Evolutionary conservation across 1,284 basidiomycete species (phyloP).

Genomic region (Puccinia novopanici): DNA sequence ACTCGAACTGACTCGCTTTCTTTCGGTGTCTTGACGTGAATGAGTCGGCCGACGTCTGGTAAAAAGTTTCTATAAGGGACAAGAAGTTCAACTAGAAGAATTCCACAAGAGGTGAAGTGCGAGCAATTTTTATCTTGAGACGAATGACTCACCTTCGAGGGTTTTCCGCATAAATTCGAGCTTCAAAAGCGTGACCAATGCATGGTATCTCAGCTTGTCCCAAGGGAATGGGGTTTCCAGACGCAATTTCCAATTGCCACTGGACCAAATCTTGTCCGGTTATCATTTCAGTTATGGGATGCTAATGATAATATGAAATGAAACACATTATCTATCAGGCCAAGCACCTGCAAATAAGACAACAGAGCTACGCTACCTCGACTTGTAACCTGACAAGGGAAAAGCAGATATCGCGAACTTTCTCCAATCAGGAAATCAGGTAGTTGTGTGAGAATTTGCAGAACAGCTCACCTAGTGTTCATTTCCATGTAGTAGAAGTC

Average conservation of each 20-base stretch:
- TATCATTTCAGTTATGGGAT: conserved; percentile 93
- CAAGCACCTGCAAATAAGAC: neutral
- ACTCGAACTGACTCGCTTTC: conserved; percentile 72
- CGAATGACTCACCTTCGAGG: conserved; percentile 67
- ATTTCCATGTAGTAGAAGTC: conserved; percentile 91
- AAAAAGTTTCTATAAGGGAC: conserved; percentile 68
- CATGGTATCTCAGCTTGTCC: conserved; percentile 75
- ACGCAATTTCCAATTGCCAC: conserved; percentile 89
- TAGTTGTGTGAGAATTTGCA: neutral
- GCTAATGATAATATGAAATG: conserved; percentile 59
- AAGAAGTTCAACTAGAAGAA: neutral
- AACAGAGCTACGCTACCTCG: conserved; percentile 61
- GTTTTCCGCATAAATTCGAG: conserved; percentile 94
- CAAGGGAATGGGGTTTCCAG: conserved; percentile 80
- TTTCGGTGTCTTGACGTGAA: conserved; percentile 67
- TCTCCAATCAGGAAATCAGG: neutral
- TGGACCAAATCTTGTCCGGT: conserved; percentile 88
- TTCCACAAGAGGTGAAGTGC: neutral
- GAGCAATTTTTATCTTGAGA: neutral
- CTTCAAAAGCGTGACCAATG: conserved; percentile 89
- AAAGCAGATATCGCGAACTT: neutral
- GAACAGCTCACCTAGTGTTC: conserved; percentile 70
- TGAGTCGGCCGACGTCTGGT: conserved; percentile 80
- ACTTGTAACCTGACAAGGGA: conserved; percentile 61
- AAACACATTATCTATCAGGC: conserved; percentile 39